Percentiles rank a stretch among this genome's conserved stretches.
Evolutionary conservation across 768 basidiomycete genomes (phyloP).

Genomic region (Trametopsis cervina): DNA sequence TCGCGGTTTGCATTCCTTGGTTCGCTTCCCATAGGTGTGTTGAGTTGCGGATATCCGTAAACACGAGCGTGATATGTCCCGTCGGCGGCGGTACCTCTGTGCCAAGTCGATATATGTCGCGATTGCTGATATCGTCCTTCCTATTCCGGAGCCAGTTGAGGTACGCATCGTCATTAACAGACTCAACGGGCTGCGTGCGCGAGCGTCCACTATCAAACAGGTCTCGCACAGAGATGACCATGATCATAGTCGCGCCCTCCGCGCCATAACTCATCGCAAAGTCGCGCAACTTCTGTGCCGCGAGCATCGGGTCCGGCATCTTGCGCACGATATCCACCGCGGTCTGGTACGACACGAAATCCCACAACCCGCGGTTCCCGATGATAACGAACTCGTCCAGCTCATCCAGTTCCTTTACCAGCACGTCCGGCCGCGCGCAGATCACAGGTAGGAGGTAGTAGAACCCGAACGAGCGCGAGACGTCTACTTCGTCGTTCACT

Average conservation of each 20-base stretch:
- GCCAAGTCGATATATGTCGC: slow-evolving; percentile 55
- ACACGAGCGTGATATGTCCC: slow-evolving; percentile 88
- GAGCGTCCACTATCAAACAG: slow-evolving; percentile 45
- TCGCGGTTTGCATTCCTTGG: slow-evolving; percentile 90
- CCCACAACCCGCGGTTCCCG: slow-evolving; percentile 90
- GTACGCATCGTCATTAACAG: slow-evolving; percentile 35
- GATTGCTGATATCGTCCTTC: slow-evolving; percentile 51
- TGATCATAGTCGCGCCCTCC: slow-evolving; percentile 92
- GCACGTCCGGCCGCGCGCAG: slow-evolving; percentile 82
- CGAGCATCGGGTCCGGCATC: slow-evolving; percentile 75
- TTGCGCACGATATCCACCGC: slow-evolving; percentile 92
- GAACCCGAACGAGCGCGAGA: slow-evolving; percentile 92
- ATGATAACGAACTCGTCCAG: slow-evolving; percentile 96
- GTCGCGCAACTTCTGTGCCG: slow-evolving; percentile 94
- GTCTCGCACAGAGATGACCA: slow-evolving; percentile 85
- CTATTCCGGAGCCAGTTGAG: slow-evolving; percentile 22
- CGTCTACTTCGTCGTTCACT: slow-evolving; percentile 87
- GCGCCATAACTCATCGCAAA: slow-evolving; percentile 97
- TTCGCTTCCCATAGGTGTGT: slow-evolving; percentile 96
- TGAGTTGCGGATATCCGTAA: slow-evolving; percentile 97
- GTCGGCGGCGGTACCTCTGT: slow-evolving; percentile 78
- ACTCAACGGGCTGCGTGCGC: slow-evolving; percentile 39
- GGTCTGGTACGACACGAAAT: slow-evolving; percentile 88
- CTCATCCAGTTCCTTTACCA: slow-evolving; percentile 60
- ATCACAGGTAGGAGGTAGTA: slow-evolving; percentile 85